Conservation (phyloP, 352 stramenopile species). For the Globisporangium spiculum region DNA sequence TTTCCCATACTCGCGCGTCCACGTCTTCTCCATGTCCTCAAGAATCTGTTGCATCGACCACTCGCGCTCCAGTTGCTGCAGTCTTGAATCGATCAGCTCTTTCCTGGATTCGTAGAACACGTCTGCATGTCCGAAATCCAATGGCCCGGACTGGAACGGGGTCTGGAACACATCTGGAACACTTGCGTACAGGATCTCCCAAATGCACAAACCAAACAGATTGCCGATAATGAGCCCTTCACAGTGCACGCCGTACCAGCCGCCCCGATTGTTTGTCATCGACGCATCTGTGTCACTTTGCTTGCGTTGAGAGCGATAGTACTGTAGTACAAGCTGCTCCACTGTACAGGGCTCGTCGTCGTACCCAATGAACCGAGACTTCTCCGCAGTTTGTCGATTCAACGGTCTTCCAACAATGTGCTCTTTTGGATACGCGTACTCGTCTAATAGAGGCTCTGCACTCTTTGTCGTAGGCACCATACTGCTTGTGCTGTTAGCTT, state of each 20-base stretch:
- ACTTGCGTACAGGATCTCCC: conserved; percentile 80
- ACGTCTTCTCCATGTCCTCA: conserved; percentile 30
- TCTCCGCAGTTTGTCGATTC: conserved; percentile 72
- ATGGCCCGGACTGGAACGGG: conserved; percentile 64
- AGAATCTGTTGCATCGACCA: conserved; percentile 54
- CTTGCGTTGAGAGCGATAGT: conserved; percentile 44
- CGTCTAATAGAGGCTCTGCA: neutral
- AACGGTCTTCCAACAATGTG: conserved; percentile 69
- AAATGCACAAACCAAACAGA: conserved; percentile 87
- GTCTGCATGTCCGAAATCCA: conserved; percentile 70
- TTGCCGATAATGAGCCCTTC: conserved; percentile 70
- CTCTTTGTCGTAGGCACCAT: neutral
- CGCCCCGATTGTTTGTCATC: conserved; percentile 19
- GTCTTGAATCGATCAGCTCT: conserved; percentile 40
- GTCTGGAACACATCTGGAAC: conserved; percentile 86
- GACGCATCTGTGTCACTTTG: conserved; percentile 7
- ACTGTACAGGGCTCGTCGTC: conserved; percentile 83
- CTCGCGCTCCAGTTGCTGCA: conserved; percentile 36
- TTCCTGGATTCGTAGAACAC: conserved; percentile 44
- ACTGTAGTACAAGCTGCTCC: conserved; percentile 82
- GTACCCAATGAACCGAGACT: conserved; percentile 86
- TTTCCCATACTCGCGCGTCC: conserved; percentile 45
- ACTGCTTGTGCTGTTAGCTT: neutral
- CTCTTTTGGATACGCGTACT: conserved; percentile 40
- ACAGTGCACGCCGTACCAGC: conserved; percentile 87